Evolutionary conservation across 148 eudicot genomes (phyloP).

Genomic region (Simmondsia chinensis): DNA sequence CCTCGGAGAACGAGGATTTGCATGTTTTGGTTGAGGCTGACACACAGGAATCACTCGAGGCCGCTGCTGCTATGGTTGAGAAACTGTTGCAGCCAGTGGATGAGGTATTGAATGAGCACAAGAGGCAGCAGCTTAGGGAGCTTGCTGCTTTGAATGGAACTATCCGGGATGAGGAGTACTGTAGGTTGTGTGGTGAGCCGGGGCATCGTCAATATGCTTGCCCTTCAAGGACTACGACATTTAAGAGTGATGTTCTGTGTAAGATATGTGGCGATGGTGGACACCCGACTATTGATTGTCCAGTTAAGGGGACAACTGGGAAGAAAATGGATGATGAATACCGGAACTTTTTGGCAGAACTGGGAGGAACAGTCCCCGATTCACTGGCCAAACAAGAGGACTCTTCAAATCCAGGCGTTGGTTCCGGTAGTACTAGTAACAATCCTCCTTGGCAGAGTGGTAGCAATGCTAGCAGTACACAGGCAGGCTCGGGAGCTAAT

Average conservation of each 20-base stretch:
- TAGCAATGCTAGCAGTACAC: slow-evolving; percentile 16
- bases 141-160: slow-evolving; percentile 88
- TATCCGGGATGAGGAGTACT: slow-evolving; percentile 79
- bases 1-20: slow-evolving; percentile 85
- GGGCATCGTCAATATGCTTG: slow-evolving; percentile 84
- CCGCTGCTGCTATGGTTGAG: slow-evolving; percentile 91
- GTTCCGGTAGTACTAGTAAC: slow-evolving; percentile 33
- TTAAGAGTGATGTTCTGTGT: slow-evolving; percentile 82
- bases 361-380: slow-evolving; percentile 77
- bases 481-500: slow-evolving; percentile 43
- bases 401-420: slow-evolving; percentile 26
- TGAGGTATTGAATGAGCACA: slow-evolving; percentile 77
- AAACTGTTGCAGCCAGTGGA: slow-evolving; percentile 84
- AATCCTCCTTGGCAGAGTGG: slow-evolving; percentile 58
- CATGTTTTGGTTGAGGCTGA: slow-evolving; percentile 95
- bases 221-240: slow-evolving; percentile 56
- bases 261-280: slow-evolving; percentile 92
- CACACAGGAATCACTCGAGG: slow-evolving; percentile 71
- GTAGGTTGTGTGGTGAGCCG: slow-evolving; percentile 83
- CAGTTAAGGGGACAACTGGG: slow-evolving; percentile 71
- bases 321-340: slow-evolving; percentile 96
- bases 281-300: slow-evolving; percentile 86
- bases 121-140: slow-evolving; percentile 82
- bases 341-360: slow-evolving; percentile 74
- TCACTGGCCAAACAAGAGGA: slow-evolving; percentile 27